Evolutionary conservation across 371 early-diverging fungal genomes (phyloP), one percentile per base, ranked within the genome.

Genomic region (Rhizopus arrhizus): DNA sequence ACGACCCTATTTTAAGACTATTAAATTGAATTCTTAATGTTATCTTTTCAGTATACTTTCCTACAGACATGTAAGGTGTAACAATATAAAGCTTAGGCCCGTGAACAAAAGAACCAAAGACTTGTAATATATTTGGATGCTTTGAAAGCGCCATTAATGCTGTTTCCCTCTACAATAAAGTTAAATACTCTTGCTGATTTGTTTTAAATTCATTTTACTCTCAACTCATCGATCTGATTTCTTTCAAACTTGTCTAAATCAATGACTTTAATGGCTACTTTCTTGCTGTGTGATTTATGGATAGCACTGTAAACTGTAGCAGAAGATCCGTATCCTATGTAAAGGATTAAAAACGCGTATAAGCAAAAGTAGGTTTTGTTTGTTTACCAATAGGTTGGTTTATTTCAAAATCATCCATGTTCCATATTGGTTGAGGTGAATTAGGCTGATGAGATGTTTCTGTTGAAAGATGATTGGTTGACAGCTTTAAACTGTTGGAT

Each of bases 101-200:
- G 53, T 84, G 75, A 28, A 95, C 92, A 73, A 92, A 95, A 3
- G 92, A 89, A 42, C 91, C 90, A 70, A 84, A 84, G 22, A 94
- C 93, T 28, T 87, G 90, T 48, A 95, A 69, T 8, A 95, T 81
- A 67, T 95, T 91, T 2, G 89, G 85, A 66, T 95, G 95, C 54
- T 89, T 89, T 31, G 89, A 93, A 11, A 95, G 68, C 8, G 87
- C 86, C 94, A 95, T 93, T 57, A 92, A 81, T 53, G 91, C 88
- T 4, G 92, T 92, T 71, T 95, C 95, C 61, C 89, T 67, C 91
- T 92, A 47, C 29, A 35, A 22, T 22, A 22, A 22, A 22, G 22
- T 22, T 22, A 22, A 22, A 22, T 22, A 22, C 22, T 22, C 22
- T 22, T 2, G 22, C 22, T 22, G 22, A 42, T 38, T 16, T 7